A percentile compares a stretch with the other conserved stretches of the same genome.
Conservation (phyloP, 768 basidiomycete genomes). For the Chalciporus pseudorubinellus region DNA sequence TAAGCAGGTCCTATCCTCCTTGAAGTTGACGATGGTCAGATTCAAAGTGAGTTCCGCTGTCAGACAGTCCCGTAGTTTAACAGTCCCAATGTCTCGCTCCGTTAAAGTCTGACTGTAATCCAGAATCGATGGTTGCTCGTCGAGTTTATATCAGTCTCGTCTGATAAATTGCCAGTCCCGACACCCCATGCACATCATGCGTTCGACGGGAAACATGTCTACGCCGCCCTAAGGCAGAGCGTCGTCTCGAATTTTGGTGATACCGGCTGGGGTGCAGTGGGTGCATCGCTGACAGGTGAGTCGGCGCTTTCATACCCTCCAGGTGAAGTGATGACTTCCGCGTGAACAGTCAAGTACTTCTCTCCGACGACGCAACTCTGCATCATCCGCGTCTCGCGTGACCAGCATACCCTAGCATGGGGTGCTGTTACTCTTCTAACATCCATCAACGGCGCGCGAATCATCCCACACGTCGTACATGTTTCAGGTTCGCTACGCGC, state of each 20-base stretch:
- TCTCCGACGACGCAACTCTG: constrained; percentile 81
- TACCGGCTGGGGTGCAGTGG: constrained; percentile 82
- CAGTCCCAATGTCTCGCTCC: neutral
- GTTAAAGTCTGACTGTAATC: neutral
- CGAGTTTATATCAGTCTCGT: constrained; percentile 62
- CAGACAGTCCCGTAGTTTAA: too few species aligned
- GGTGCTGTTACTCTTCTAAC: constrained; percentile 72
- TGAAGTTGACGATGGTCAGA: constrained; percentile 50
- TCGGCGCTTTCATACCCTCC: neutral
- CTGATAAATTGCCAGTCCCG: constrained; percentile 9
- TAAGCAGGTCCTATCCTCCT: constrained; percentile 3
- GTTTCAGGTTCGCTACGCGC: constrained; percentile 61
- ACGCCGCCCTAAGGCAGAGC: constrained; percentile 65
- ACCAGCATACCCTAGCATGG: constrained; percentile 79
- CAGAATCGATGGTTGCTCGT: constrained; percentile 90
- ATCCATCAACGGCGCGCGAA: constrained; percentile 51
- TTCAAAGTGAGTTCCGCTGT: constrained; percentile 62
- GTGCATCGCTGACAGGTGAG: constrained; percentile 65
- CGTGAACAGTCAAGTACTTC: constrained; percentile 74
- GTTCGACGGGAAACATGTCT: constrained; percentile 65
- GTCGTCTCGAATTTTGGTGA: constrained; percentile 77
- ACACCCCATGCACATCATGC: constrained; percentile 10
- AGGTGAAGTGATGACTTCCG: neutral
- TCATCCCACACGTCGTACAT: constrained; percentile 77
- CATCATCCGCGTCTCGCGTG: constrained; percentile 82